Percentiles rank a stretch among this genome's conserved stretches.
Conservation (phyloP, 2,329 filamentous ascomycete species). For the Botrytis sinoallii region DNA sequence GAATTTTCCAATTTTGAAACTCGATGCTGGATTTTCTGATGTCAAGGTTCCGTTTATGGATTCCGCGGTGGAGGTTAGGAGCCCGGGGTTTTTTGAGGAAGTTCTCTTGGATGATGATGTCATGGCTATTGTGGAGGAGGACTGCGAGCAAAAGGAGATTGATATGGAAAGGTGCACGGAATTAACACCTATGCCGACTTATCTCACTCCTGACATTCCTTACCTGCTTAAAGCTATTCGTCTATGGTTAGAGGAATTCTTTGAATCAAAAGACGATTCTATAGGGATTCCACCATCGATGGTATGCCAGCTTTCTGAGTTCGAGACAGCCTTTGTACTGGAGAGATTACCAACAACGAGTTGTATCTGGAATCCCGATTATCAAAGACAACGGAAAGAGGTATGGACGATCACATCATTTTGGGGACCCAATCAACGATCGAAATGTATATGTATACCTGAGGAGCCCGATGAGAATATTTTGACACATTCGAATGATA, state of each 20-base stretch:
- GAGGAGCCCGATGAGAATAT: too few relatives aligned
- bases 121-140: background rate
- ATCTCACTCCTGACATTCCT: background rate
- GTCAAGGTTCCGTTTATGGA: constrained; percentile 5
- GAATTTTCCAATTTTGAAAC: background rate
- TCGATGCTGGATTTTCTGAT: background rate
- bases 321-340: background rate
- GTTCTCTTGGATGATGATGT: constrained; percentile 12
- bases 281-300: background rate
- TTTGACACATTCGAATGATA: background rate
- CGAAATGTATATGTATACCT: background rate
- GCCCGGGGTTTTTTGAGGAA: background rate
- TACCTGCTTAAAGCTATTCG: constrained; percentile 10
- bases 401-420: constrained; percentile 9
- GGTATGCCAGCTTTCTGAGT: background rate
- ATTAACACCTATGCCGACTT: background rate
- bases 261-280: background rate
- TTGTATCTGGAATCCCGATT: constrained; percentile 24
- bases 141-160: background rate
- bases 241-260: constrained; percentile 2
- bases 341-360: constrained; percentile 17
- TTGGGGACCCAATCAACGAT: constrained; percentile 3
- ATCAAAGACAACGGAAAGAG: constrained; percentile 20
- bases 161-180: background rate
- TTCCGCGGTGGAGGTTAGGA: background rate